Evolutionary conservation across 805 yeast species (phyloP), one percentile per base, ranked within the genome.

Genomic region (Zygotorulaspora florentina): DNA sequence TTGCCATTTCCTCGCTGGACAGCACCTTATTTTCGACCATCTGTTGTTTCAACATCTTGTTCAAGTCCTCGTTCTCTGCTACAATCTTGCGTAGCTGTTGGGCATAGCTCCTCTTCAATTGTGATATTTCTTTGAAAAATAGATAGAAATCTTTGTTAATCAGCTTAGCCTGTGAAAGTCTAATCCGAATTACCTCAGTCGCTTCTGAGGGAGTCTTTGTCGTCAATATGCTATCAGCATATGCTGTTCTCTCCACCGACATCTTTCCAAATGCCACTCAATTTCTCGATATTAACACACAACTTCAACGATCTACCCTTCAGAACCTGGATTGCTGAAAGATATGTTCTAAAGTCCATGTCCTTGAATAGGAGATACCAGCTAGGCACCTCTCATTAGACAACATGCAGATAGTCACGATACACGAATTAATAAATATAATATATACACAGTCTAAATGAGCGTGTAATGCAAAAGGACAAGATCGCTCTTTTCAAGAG

Each of bases 121-220:
- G 68, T 34, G 77, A 71, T 45, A 80, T 70, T 20, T 76, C 80
- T 33, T 76, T 73, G 45, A 85, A 71, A 73, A 87, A 76, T 35
- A 71, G 73, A 31, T 85, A 80, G 51, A 86, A 71, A 41, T 78
- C 81, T 46, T 75, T 76, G 56, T 83, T 83, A 40, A 81, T 66
- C 37, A 71, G 57, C 55, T 76, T 75, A 38, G 81, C 79, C 53
- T 76, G 78, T 28, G 73, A 66, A 33, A 79, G 68, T 50, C 89
- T 75, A 42, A 81, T 73, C 41, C 80, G 69, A 25, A 84, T 70
- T 27, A 78, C 70, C 55, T 79, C 85, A 50, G 80, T 74, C 16
- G 86, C 81, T 54, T 76, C 81, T 23, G 69, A 67, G 11, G 88
- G 87, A 31, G 73, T 59, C 53, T 77, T 73, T 16, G 73, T 57